Base-by-base conservation (phyloP, 164 flowering plant genomes). In the Aristolochia fimbriata region DNA sequence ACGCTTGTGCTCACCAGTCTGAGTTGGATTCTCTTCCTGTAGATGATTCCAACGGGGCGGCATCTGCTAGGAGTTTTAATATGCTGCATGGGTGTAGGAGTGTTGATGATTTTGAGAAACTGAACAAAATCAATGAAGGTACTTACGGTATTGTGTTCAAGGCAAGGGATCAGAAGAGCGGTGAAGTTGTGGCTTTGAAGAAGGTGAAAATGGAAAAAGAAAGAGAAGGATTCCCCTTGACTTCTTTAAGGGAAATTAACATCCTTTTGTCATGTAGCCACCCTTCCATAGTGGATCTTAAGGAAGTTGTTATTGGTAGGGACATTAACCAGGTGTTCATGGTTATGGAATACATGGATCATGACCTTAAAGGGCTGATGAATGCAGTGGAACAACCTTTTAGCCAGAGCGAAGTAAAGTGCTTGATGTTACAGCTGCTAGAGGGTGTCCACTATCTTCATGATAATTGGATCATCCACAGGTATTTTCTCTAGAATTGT, bases 331-430 rank as follows among this genome's bases (percentile, higher is more conserved):
- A 96, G 68, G 84, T 93, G 57, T 90, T 90, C 69, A 90, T 93
- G 98, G 97, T 85, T 57, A 93, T 90, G 98, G 97, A 93, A 66
- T 93, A 93, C 68, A 93, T 93, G 98, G 97, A 90, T 58, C 98
- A 93, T 76, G 98, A 93, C 76, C 92, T 93, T 17, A 93, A 93
- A 79, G 94, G 68, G 54, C 71, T 86, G 50, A 91, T 88, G 96
- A 88, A 88, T 67, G 65, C 90, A 30, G 88, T 83, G 92, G 86
- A 81, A 60, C 94, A 88, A 48, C 92, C 94, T 21, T 91, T 68
- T 71, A 88, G 96, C 70, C 94, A 85, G 68, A 88, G 94, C 77
- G 96, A 91, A 74, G 98, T 90, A 21, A 93, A 93, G 68, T 90
- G 97, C 66, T 76, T 93, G 49, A 87, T 93, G 98, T 76, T 86